Evolutionary conservation across 305 asterid genomes (phyloP).

Genomic region (Fraxinus ornus): DNA sequence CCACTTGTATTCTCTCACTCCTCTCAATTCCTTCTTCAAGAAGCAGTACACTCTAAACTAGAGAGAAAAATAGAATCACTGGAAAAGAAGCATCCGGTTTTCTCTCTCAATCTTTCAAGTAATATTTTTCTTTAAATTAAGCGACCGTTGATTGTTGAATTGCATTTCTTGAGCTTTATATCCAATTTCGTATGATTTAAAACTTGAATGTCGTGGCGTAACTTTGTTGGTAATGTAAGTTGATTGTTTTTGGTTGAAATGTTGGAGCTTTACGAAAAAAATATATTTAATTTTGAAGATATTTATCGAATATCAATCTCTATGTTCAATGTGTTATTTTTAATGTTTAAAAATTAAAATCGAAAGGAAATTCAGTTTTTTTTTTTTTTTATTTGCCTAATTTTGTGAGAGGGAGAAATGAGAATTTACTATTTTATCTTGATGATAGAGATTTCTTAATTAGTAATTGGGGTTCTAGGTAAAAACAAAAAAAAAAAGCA

Average conservation of each 20-base stretch:
- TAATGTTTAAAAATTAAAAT: background rate
- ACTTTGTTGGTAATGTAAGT: background rate
- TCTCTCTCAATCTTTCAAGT: background rate
- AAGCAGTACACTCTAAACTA: background rate
- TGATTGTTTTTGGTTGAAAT: background rate
- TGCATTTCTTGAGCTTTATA: background rate
- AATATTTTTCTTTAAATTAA: background rate
- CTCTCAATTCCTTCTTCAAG: background rate
- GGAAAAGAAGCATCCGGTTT: background rate
- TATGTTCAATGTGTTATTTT: background rate
- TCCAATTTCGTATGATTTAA: background rate
- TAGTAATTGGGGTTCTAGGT: background rate
- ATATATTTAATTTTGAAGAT: no score
- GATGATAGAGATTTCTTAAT: background rate
- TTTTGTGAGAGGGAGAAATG: background rate
- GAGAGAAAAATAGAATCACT: background rate
- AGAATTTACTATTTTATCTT: background rate
- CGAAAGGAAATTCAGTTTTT: no score
- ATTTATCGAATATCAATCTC: background rate
- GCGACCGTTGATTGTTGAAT: background rate
- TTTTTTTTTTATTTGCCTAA: background rate
- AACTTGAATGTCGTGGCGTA: background rate
- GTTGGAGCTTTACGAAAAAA: background rate
- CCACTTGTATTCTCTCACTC: background rate
- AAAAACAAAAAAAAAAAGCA: no score